Evolutionary conservation across 2,329 filamentous ascomycete genomes (phyloP).

Genomic region (Hypoxylon rubiginosum): DNA sequence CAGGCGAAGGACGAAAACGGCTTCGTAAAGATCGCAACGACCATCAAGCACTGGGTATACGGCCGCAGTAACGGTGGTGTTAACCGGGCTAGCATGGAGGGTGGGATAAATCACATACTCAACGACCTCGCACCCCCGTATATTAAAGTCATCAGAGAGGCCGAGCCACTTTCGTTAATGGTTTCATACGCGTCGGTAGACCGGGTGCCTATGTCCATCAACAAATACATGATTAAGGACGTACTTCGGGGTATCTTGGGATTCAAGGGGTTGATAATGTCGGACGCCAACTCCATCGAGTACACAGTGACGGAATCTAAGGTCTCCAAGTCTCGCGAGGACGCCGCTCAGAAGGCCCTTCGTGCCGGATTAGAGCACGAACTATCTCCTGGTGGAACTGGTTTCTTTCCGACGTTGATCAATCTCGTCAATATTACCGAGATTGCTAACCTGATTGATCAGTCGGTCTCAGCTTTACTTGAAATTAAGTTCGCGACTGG

Average conservation of each 20-base stretch:
- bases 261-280: constrained; percentile 54
- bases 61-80: constrained; percentile 52
- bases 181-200: constrained; percentile 52
- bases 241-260: constrained; percentile 47
- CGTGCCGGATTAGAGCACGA: constrained; percentile 49
- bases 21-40: constrained; percentile 53
- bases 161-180: constrained; percentile 50
- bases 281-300: constrained; percentile 50
- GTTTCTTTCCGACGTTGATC: constrained; percentile 44
- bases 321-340: constrained; percentile 46
- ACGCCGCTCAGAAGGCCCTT: constrained; percentile 49
- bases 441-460: constrained; percentile 45
- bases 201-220: constrained; percentile 51
- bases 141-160: constrained; percentile 48
- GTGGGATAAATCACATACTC: constrained; percentile 53
- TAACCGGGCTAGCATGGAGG: constrained; percentile 52
- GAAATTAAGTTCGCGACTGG: constrained; percentile 51
- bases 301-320: constrained; percentile 49
- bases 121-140: constrained; percentile 52
- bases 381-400: constrained; percentile 45
- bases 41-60: constrained; percentile 56
- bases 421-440: constrained; percentile 41
- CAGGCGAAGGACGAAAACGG: constrained; percentile 52
- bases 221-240: constrained; percentile 51
- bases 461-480: constrained; percentile 46